Conservation (phyloP, 345 rosid species). For the Syzygium aqueum region DNA sequence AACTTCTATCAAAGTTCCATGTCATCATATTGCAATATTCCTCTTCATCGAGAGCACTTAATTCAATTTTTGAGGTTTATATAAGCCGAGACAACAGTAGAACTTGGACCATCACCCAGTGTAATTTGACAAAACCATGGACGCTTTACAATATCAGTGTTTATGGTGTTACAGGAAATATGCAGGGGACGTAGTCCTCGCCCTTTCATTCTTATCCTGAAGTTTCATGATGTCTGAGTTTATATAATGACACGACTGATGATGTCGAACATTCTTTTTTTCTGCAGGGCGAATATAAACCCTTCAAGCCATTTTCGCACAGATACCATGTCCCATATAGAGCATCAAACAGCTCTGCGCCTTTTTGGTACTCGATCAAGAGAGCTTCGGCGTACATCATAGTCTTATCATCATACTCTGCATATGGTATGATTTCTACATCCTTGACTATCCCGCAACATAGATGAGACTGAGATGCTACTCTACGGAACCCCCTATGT, state of each 20-base stretch:
- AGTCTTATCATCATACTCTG: conserved; percentile 38
- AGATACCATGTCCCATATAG: conserved; percentile 25
- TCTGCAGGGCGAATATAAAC: conserved; percentile 25
- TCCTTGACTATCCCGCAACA: neutral
- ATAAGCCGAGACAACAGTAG: neutral
- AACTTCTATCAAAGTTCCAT: neutral
- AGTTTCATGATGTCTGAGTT: neutral
- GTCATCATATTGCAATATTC: neutral
- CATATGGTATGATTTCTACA: conserved; percentile 19
- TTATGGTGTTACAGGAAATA: neutral
- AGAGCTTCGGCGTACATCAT: conserved; percentile 34
- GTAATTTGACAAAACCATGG: neutral
- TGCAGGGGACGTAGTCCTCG: neutral
- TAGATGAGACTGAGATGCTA: neutral
- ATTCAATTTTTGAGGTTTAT: neutral
- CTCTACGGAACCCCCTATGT: neutral
- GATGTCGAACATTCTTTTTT: neutral
- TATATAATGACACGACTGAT: neutral
- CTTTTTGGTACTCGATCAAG: conserved; percentile 45
- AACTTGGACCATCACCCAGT: neutral
- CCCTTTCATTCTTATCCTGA: neutral
- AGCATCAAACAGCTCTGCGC: conserved; percentile 32
- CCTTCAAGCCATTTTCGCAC: conserved; percentile 28
- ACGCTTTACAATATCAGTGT: neutral
- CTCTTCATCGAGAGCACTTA: neutral